Evolutionary conservation across 371 early-diverging fungal species (phyloP).

Genomic region (Apophysomyces elegans): DNA sequence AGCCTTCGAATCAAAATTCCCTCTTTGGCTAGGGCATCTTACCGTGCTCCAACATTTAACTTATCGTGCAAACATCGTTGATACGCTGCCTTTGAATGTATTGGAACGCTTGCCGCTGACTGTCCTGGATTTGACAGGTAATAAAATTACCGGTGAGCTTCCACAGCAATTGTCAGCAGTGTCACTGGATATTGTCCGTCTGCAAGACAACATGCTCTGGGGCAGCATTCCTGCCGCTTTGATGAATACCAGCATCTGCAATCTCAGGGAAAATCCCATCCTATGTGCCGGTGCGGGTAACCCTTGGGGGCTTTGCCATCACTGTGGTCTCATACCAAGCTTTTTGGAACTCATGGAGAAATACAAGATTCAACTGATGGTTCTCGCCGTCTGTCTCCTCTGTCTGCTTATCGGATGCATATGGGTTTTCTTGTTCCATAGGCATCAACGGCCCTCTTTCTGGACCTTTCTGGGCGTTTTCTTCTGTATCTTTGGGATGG

Average conservation of each 20-base stretch:
- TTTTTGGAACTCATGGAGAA: conserved; percentile 14
- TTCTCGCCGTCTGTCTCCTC: conserved; percentile 8
- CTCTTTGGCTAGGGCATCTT: conserved; percentile 12
- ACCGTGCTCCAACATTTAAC: not conserved
- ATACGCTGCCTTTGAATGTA: conserved; percentile 4
- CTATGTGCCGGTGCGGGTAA: conserved; percentile 19
- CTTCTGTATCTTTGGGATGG: conserved; percentile 13
- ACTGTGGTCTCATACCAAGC: conserved; percentile 15
- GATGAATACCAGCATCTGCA: conserved; percentile 7
- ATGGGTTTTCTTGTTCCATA: not conserved
- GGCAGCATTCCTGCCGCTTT: conserved; percentile 11
- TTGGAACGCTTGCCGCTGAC: not conserved
- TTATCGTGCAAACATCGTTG: conserved; percentile 13
- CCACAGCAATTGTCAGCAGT: conserved; percentile 10
- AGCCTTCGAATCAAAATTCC: conserved; percentile 1
- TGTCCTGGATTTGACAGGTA: conserved; percentile 8
- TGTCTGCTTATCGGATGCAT: conserved; percentile 9
- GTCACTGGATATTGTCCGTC: conserved; percentile 3
- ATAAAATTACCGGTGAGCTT: conserved; percentile 9
- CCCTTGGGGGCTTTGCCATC: conserved; percentile 18
- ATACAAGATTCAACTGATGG: conserved; percentile 22
- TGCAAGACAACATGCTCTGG: conserved; percentile 10
- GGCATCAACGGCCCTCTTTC: conserved; percentile 17
- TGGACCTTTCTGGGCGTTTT: conserved; percentile 12
- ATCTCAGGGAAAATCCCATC: conserved; percentile 15